Base-by-base conservation (phyloP, 306 rosid genomes). In the Ochetophila trinervis region DNA sequence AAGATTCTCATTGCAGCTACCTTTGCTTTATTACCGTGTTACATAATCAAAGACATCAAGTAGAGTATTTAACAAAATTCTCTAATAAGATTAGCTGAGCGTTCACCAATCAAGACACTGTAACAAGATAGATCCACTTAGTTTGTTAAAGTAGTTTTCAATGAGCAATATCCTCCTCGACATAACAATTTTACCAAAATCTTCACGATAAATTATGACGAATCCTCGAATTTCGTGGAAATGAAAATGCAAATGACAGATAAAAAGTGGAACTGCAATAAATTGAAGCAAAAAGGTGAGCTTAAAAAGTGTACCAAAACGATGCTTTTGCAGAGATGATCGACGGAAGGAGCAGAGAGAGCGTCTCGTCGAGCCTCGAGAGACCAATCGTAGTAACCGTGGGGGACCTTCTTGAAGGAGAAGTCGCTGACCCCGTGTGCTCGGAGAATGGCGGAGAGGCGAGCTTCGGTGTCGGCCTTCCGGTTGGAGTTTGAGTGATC, bases 251-350 rank as follows among this genome's bases (percentile, higher is more conserved):
- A 56, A 17, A 10, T 11, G 27, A 22, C 18, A 24, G 17, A 36
- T 48, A 13, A 63, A 30, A 13, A 16, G 20, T 16, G 37, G n/a
- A 60, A 60, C 6, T 5, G 7, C 1, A 30, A 17, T 8, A 30
- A 53, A 6, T 21, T 4, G 48, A 52, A 24, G n/a, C 42, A 16
- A 10, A 10, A 3, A 47, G 21, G 15, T 6, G 35, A 8, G 53
- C 22, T 17, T 16, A 6, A 20, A 58, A 4, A 36, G 15, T n/a
- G n/a, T 75, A 85, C 96, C 79, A 92, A 66, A 65, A 92, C 98
- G 17, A 92, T 89, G 88, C 91, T 92, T 85, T 92, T 92, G 86
- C 98, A 92, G 67, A 92, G 98, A 75, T 92, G 96, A 18, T 89
- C 40, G 59, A 85, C 34, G 5, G 96, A 89, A 14, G 89, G 77